These are phyloP conservation scores for Fusarium agapanthi DNA, from an alignment of 2,329 filamentous ascomycete genomes.

Conservation along the genomic window DNA sequence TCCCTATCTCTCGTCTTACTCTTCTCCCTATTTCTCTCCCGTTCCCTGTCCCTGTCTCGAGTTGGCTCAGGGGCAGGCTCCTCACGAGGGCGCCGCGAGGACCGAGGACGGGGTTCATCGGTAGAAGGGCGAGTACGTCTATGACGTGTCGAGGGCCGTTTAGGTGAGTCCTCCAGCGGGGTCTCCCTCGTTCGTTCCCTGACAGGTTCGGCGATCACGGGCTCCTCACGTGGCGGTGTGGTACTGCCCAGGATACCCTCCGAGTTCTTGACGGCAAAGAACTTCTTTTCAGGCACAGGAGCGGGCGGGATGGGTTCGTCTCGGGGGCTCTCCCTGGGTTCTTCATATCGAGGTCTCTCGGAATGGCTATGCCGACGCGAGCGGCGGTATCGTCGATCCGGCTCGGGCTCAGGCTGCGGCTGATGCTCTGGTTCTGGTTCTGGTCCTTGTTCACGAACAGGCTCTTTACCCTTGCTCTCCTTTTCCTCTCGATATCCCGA, in stretches of 20 bases:
- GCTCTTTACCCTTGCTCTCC: constrained; percentile 46
- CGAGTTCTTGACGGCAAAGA: constrained; percentile 53
- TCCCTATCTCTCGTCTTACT: constrained; percentile 12
- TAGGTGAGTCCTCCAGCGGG: constrained; percentile 42
- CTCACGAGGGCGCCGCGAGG: constrained; percentile 34
- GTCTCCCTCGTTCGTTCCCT: constrained; percentile 39
- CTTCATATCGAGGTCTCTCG: constrained; percentile 45
- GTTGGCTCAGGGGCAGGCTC: constrained; percentile 23
- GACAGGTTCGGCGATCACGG: constrained; percentile 22
- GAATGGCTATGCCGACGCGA: constrained; percentile 55
- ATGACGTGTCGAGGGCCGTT: constrained; percentile 41
- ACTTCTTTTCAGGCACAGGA: constrained; percentile 48
- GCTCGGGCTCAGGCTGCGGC: constrained; percentile 9
- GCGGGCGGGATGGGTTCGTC: constrained; percentile 36
- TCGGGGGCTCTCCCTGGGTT: constrained; percentile 41
- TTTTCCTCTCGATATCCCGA: constrained; percentile 18
- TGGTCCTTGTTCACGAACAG: constrained; percentile 37
- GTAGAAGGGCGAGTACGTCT: constrained; percentile 27
- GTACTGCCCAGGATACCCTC: constrained; percentile 46
- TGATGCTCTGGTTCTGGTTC: constrained; percentile 24
- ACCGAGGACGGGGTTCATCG: constrained; percentile 35
- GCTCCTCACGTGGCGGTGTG: constrained; percentile 39
- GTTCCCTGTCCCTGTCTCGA: constrained; percentile 21
- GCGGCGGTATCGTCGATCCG: constrained; percentile 47
- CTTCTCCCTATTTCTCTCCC: constrained; percentile 16